Evolutionary conservation across 2,329 filamentous ascomycete genomes (phyloP).

Genomic region (Arthrinium puccinioides): DNA sequence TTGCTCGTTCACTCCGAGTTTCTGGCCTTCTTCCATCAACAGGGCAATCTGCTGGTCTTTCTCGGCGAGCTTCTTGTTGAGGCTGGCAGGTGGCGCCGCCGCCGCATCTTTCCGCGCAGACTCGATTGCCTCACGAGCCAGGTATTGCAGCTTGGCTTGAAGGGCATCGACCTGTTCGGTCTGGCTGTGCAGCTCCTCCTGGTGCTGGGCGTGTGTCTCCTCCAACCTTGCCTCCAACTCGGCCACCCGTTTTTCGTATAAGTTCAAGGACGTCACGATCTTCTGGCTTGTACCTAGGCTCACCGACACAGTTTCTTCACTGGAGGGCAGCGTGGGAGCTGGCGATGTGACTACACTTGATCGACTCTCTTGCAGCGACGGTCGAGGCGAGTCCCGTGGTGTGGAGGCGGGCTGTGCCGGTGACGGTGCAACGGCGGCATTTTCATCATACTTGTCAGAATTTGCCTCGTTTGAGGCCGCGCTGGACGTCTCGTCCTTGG

Average conservation of each 20-base stretch:
- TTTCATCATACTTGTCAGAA: background rate
- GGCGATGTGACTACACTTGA: background rate
- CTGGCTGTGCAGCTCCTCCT: conserved; percentile 77
- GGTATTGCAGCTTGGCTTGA: conserved; percentile 82
- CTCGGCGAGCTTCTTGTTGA: conserved; percentile 75
- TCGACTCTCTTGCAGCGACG: conserved; percentile 11
- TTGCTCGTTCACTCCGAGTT: conserved; percentile 77
- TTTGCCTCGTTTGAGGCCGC: background rate
- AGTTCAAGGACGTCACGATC: conserved; percentile 15
- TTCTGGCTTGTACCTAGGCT: conserved; percentile 6
- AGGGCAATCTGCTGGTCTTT: conserved; percentile 87
- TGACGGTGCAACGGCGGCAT: background rate
- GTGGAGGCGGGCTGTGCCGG: conserved; percentile 3
- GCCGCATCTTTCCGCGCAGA: conserved; percentile 62
- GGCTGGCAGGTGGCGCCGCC: conserved; percentile 54
- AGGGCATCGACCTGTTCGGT: conserved; percentile 87
- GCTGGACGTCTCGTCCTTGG: conserved; percentile 11
- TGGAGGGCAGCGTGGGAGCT: background rate
- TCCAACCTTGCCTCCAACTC: conserved; percentile 28
- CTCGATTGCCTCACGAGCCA: conserved; percentile 73
- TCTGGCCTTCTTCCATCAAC: conserved; percentile 87
- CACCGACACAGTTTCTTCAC: conserved; percentile 5
- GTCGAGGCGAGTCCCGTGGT: conserved; percentile 6
- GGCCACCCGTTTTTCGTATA: conserved; percentile 31
- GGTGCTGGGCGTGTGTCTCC: conserved; percentile 46